Percentiles rank a stretch among this genome's conserved stretches.
phyloP scores from a whole-genome alignment of 805 yeast species.

The Myxozyma geophila region DNA sequence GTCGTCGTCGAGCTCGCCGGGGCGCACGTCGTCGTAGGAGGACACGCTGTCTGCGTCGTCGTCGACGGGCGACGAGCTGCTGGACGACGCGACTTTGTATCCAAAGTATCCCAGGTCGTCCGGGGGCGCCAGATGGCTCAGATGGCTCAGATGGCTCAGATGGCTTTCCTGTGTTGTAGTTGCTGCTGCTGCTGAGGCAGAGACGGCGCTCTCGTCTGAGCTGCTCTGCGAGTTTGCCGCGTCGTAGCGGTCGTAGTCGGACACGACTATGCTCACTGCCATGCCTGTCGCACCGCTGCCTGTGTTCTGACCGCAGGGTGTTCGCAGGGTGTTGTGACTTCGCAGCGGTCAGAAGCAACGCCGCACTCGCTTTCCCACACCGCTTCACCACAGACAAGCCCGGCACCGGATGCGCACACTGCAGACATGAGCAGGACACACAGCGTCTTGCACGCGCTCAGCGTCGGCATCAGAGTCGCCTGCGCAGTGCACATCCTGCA shows the following conservation, averaged over 20 bases:
- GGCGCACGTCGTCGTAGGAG: not conserved
- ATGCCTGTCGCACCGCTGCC: not conserved
- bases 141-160: too few species aligned
- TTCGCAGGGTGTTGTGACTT: too few species aligned
- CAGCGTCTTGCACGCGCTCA: not conserved
- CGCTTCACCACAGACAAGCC: too few species aligned
- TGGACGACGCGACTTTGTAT: not conserved
- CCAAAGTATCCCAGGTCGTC: conserved; percentile 8
- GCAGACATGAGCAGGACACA: too few species aligned
- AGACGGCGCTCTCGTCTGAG: conserved; percentile 8
- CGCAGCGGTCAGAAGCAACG: too few species aligned
- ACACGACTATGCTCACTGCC: conserved; percentile 18
- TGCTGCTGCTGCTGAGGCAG: not conserved
- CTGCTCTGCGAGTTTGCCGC: conserved; percentile 3
- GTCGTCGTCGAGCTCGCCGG: not conserved
- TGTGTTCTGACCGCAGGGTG: too few species aligned
- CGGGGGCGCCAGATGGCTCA: not conserved
- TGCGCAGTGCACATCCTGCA: conserved; percentile 63
- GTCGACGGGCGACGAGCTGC: not conserved
- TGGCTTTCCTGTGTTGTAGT: too few species aligned
- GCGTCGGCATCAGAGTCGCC: conserved; percentile 41
- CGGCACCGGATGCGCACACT: too few species aligned
- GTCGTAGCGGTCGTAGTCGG: conserved; percentile 15
- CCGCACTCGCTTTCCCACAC: too few species aligned
- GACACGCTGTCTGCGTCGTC: conserved; percentile 1